These are phyloP conservation scores for Furcasterigmium furcatum DNA, from an alignment of 2,329 filamentous ascomycete species.

Conservation along the genomic window DNA sequence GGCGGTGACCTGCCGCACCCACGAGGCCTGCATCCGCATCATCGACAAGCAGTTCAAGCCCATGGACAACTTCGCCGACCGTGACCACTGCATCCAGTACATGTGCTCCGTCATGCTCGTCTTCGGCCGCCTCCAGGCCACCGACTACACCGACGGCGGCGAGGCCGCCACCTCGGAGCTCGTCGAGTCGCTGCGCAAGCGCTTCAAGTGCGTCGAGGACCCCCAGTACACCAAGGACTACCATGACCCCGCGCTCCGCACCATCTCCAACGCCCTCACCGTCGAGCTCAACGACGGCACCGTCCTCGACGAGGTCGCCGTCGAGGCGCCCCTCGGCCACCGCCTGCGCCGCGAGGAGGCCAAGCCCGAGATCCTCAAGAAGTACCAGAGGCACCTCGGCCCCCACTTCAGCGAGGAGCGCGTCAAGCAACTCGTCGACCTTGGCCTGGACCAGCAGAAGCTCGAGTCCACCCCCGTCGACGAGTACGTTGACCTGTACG, in stretches of 20 bases:
- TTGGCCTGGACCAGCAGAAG: conserved; percentile 71
- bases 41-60: conserved; percentile 99
- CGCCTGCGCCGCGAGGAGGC: conserved; percentile 89
- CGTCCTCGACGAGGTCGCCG: conserved; percentile 81
- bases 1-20: conserved; percentile 87
- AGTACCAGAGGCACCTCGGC: conserved; percentile 89
- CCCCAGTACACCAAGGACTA: conserved; percentile 92
- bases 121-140: conserved; percentile 89
- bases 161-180: conserved; percentile 89
- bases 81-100: conserved; percentile 99
- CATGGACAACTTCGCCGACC: conserved; percentile 99
- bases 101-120: conserved; percentile 97
- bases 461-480: conserved; percentile 83
- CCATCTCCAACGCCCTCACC: conserved; percentile 95
- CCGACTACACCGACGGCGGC: conserved; percentile 87
- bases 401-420: conserved; percentile 76
- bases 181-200: conserved; percentile 86
- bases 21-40: conserved; percentile 97
- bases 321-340: conserved; percentile 94
- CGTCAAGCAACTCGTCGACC: conserved; percentile 78
- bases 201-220: conserved; percentile 96
- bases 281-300: conserved; percentile 95
- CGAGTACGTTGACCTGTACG: conserved; percentile 86
- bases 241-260: conserved; percentile 89
- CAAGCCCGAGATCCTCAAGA: conserved; percentile 93